These are phyloP conservation scores for Aspergillus neoniger DNA, from an alignment of 2,329 filamentous ascomycete species.

Conservation along the genomic window DNA sequence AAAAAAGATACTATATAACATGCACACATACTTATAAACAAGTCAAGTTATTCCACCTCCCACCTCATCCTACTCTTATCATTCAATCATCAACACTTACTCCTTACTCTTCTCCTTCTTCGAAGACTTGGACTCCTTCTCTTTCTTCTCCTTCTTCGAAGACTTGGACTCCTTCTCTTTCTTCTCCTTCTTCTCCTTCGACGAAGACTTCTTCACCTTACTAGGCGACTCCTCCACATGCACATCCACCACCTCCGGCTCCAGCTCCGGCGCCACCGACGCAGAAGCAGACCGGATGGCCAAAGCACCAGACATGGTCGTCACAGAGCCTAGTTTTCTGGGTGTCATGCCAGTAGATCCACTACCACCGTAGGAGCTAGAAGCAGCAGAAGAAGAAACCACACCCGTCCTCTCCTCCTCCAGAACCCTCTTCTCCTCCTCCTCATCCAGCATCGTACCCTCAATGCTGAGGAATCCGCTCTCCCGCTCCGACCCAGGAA, in stretches of 20 bases:
- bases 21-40: constrained; percentile 1
- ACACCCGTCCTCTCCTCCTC: constrained; percentile 52
- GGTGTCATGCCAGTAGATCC: background rate
- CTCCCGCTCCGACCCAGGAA: constrained; percentile 67
- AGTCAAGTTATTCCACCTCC: background rate
- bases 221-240: constrained; percentile 10
- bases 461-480: constrained; percentile 82
- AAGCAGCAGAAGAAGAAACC: background rate
- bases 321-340: background rate
- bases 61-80: background rate
- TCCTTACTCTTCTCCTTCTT: constrained; percentile 27
- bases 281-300: constrained; percentile 23
- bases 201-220: background rate
- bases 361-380: too few relatives aligned
- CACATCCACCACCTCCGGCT: background rate
- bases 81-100: background rate
- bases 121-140: constrained; percentile 27
- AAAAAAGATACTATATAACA: constrained; percentile 20
- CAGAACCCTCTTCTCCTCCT: constrained; percentile 64
- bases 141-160: constrained; percentile 25
- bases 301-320: constrained; percentile 26
- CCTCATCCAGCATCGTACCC: constrained; percentile 76
- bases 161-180: constrained; percentile 26
- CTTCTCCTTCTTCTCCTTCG: constrained; percentile 16
- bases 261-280: background rate